Base-by-base conservation (phyloP, 108 stramenopile species). In the Nitzschia palea region DNA sequence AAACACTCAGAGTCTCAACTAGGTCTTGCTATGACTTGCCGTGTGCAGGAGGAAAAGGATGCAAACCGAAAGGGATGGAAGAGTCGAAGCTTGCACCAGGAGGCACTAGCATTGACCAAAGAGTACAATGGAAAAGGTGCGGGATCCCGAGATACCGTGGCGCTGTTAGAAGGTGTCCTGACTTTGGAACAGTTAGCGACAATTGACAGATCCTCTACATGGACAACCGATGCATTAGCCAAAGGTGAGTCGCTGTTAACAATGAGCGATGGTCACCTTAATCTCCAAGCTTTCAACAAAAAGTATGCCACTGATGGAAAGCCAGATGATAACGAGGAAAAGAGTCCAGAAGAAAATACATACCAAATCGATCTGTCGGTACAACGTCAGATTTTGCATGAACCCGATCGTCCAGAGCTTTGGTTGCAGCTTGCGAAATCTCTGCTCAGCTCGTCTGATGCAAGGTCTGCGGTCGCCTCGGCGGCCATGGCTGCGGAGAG, bases 1-100 rank as follows among this genome's bases (percentile, higher is more conserved):
- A 79, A 80, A 50, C 66, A 88, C 37, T 81, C 76, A 14, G 71
- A 74, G 55, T 83, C 83, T 10, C 76, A 80, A 47, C 67, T 87
- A 14, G 86, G 83, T 18, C 74, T 87, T 2, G 59, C 80, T 14
- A 20, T 87, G 37, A 82, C 81, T 29, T 70, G 81, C 29, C 51
- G 81, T 14, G 51, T 56, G 29, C 2, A 22, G 22, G 5, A 18
- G 3, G 52, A 31, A 3, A 28, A 53, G 22, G 32, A 34, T 15
- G 30, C n/a, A n/a, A 44, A 1, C 29, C 17, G 4, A 44, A 64
- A 18, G 2, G 45, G 12, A 42, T 22, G n/a, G 9, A 20, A 5
- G 9, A 27, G 31, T 17, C 37, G 34, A 8, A 12, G 22, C 30
- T 28, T 55, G 8, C 23, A 47, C 1, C 34, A 54, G 54, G 61